Percentiles rank a stretch among this genome's conserved stretches.
These are phyloP conservation scores for Avena atlantica DNA, from an alignment of 176 grass and related monocot species.

Conservation along the genomic window DNA sequence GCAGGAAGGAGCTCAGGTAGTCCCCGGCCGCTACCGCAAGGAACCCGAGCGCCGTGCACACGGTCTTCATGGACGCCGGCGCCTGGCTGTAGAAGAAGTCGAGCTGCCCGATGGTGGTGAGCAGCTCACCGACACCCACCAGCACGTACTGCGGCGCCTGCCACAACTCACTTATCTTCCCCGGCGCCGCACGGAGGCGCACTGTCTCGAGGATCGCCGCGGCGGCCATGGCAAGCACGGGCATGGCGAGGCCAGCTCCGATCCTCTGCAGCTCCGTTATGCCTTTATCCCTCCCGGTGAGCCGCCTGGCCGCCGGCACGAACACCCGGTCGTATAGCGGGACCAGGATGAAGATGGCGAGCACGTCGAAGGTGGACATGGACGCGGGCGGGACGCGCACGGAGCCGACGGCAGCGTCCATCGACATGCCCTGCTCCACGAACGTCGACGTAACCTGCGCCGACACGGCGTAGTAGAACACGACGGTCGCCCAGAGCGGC, in stretches of 20 bases:
- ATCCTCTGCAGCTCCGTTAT: slow-evolving; percentile 32
- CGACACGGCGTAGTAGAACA: slow-evolving; percentile 35
- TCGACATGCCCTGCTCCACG: slow-evolving; percentile 41
- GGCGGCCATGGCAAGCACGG: slow-evolving; percentile 35
- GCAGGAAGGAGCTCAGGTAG: slow-evolving; percentile 63
- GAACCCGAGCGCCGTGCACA: slow-evolving; percentile 60
- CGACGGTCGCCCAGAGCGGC: slow-evolving; percentile 27
- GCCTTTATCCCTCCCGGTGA: slow-evolving; percentile 23
- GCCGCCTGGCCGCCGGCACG: slow-evolving; percentile 1
- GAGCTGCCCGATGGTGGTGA: slow-evolving; percentile 52
- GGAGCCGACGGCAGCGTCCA: slow-evolving; percentile 35
- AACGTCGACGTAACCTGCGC: slow-evolving; percentile 39
- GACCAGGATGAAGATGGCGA: slow-evolving; percentile 28
- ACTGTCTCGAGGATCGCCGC: slow-evolving; percentile 28
- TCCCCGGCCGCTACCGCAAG: slow-evolving; percentile 49
- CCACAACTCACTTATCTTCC: slow-evolving; percentile 31
- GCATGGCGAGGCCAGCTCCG: slow-evolving; percentile 3
- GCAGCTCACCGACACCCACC: slow-evolving; percentile 50
- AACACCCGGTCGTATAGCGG: slow-evolving; percentile 32
- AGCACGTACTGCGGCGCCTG: slow-evolving; percentile 55
- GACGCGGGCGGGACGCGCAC: slow-evolving; percentile 29
- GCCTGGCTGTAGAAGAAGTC: slow-evolving; percentile 76
- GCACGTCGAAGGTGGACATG: slow-evolving; percentile 26
- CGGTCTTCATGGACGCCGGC: slow-evolving; percentile 61
- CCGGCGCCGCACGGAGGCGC: background rate